A percentile compares a stretch with the other conserved stretches of the same genome.
Evolutionary conservation across 371 early-diverging fungal genomes (phyloP).

Genomic region (Syncephalastrum monosporum): DNA sequence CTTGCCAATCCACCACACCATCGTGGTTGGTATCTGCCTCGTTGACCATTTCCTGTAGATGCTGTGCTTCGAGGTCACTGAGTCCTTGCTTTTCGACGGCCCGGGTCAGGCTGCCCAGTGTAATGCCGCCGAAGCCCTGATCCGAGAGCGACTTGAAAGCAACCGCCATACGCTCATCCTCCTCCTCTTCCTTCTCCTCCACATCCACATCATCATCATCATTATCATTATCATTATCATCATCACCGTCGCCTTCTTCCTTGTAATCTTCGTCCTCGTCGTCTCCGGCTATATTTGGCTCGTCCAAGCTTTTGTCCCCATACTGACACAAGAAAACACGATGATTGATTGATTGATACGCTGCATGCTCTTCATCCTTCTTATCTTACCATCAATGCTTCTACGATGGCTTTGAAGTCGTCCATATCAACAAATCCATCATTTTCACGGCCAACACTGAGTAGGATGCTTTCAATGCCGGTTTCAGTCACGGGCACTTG

Average conservation of each 20-base stretch:
- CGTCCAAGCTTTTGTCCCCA: no score
- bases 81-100: constrained; percentile 24
- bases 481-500: constrained; percentile 18
- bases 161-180: constrained; percentile 1
- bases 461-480: constrained; percentile 22
- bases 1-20: constrained; percentile 34
- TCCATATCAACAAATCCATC: constrained; percentile 26
- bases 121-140: constrained; percentile 24
- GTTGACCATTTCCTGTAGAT: constrained; percentile 39
- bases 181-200: background rate
- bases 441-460: constrained; percentile 23
- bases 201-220: background rate
- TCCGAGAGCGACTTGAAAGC: constrained; percentile 26
- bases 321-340: no score
- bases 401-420: constrained; percentile 29
- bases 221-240: constrained; percentile 7
- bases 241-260: constrained; percentile 7
- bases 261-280: no score
- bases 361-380: background rate
- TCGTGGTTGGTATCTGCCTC: constrained; percentile 41
- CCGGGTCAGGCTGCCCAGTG: constrained; percentile 23
- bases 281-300: no score
- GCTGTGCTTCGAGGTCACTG: constrained; percentile 12
- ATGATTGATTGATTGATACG: no score
- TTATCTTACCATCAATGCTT: constrained; percentile 24